phyloP scores from a whole-genome alignment of 78 protist genomes.

The Mastigamoeba balamuthi region DNA sequence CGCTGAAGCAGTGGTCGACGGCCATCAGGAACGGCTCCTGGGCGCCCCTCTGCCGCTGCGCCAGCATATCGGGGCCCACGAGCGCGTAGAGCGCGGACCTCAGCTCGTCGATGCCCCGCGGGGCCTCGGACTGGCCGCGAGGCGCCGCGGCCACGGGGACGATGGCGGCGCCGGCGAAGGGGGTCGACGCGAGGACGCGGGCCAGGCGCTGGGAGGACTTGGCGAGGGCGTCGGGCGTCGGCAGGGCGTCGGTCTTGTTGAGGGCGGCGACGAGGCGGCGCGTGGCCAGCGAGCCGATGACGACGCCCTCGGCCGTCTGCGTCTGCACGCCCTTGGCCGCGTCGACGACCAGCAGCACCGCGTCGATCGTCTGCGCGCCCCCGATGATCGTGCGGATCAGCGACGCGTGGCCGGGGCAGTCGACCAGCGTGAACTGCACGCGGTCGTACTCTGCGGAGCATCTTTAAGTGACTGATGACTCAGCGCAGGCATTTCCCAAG shows the following conservation, averaged over 20 bases:
- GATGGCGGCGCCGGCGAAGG: conserved; percentile 29
- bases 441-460: not conserved
- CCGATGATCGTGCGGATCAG: conserved; percentile 96
- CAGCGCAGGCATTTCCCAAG: not conserved
- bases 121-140: no score
- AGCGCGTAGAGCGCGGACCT: not conserved
- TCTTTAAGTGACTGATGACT: not conserved
- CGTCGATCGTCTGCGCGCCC: conserved; percentile 96
- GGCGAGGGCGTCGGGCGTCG: conserved; percentile 5
- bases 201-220: not conserved
- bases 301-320: conserved; percentile 96
- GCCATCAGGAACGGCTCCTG: conserved; percentile 61
- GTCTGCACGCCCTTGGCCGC: conserved; percentile 94
- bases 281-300: conserved; percentile 85
- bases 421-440: conserved; percentile 92
- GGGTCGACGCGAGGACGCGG: conserved; percentile 25
- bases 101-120: not conserved
- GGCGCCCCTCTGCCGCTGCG: not conserved
- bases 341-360: conserved; percentile 93
- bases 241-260: conserved; percentile 84
- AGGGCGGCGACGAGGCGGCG: conserved; percentile 68
- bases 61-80: not conserved
- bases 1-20: conserved; percentile 94
- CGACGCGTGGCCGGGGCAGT: conserved; percentile 98
- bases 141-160: conserved; percentile 46